Conservation (phyloP, 352 stramenopile genomes). For the Phytopythium mirpurense region DNA sequence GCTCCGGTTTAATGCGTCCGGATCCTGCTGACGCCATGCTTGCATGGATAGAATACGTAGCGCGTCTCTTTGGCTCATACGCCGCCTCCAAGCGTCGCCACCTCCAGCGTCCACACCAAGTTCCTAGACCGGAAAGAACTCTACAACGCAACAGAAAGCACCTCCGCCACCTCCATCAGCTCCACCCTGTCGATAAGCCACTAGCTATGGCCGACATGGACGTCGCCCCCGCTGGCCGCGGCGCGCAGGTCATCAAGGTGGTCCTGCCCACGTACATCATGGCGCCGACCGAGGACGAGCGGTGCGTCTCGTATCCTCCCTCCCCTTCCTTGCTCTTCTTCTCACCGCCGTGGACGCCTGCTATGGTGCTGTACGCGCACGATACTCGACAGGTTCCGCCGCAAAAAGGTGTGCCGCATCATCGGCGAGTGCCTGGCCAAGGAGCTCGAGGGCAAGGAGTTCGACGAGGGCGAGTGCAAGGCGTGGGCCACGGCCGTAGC, state of each 20-base stretch:
- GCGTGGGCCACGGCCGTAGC: conserved; percentile 59
- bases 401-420: conserved; percentile 70
- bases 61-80: background rate
- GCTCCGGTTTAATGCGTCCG: too few relatives aligned
- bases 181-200: too few relatives aligned
- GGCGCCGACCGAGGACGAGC: conserved; percentile 71
- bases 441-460: conserved; percentile 70
- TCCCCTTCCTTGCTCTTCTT: too few relatives aligned
- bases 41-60: too few relatives aligned
- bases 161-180: too few relatives aligned
- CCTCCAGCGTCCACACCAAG: background rate
- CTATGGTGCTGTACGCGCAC: too few relatives aligned
- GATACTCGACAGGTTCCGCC: conserved; percentile 59
- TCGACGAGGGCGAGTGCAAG: conserved; percentile 67
- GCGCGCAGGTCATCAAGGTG: conserved; percentile 70
- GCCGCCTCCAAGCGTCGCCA: background rate
- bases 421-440: conserved; percentile 61
- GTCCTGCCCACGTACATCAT: conserved; percentile 85
- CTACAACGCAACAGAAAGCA: too few relatives aligned
- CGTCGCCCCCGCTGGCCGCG: conserved; percentile 18
- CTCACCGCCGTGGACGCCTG: too few relatives aligned
- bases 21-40: background rate
- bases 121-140: too few relatives aligned
- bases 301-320: conserved; percentile 16
- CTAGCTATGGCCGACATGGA: conserved; percentile 62